Evolutionary conservation across 495 filamentous ascomycete species (phyloP), one percentile per base, ranked within the genome.

Genomic region (Annulohypoxylon nitens): DNA sequence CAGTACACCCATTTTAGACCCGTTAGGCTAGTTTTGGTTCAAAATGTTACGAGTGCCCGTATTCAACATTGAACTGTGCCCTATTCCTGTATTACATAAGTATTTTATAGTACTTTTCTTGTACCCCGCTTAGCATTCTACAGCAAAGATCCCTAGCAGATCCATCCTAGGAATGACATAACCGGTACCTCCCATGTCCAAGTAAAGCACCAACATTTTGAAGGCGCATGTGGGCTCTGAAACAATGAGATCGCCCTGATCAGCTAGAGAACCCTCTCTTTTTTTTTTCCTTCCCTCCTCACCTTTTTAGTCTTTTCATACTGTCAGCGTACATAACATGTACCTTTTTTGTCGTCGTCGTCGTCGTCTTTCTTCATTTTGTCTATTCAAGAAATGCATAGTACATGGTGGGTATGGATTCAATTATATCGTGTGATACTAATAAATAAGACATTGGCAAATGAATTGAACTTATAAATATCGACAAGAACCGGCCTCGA

Each of bases 241-340:
- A 71, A 71, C 67, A 63, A 67, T 57, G 41, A 63, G 67, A 67
- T 74, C 62, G 62, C 43, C 71, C 71, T 74, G 71, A 61, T 74
- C 61, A 65, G 70, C 54, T 61, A 36, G 47, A 70, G 47, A 41
- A 11, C 59, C 61, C 47, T 64, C 47, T 57, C 55, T 51, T 39
- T 64, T 33, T 51, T 54, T 34, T 66, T 37, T 57, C 61, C 53
- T 54, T 36, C 26, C 54, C 53, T n/a, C 23, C 36, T 48, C 43
- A 37, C 16, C 14, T 51, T 16, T 30, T 67, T 51, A 12, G 26
- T 61, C 23, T 54, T 36, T 43, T 51, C 47, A 47, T 51, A 47
- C 20, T 23, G 30, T 30, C 30, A 30, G 30, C 26, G 4, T 59
- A 30, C 23, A 11, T 30, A 4, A 6, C 1, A 23, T 23, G 20